phyloP scores from a whole-genome alignment of 2,329 filamentous ascomycete genomes.

The Pseudocercospora fijiensis region DNA sequence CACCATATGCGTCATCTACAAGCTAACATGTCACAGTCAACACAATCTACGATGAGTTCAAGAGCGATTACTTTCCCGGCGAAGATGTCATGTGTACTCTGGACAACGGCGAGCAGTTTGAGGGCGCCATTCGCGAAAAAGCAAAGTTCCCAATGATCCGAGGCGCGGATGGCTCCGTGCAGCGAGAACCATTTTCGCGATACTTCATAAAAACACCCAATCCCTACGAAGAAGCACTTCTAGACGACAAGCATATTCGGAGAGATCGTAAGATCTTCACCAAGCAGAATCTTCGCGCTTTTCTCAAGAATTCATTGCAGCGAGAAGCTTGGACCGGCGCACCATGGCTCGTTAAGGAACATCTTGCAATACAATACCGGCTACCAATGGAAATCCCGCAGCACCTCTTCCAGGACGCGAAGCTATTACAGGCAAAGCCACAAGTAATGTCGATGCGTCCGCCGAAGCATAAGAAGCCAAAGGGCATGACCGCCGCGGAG shows the following conservation, averaged over 20 bases:
- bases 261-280: slow-evolving; percentile 91
- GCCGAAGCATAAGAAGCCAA: slow-evolving; percentile 29
- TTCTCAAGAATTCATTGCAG: slow-evolving; percentile 91
- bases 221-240: slow-evolving; percentile 69
- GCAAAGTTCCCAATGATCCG: slow-evolving; percentile 65
- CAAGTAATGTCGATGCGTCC: slow-evolving; percentile 29
- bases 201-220: slow-evolving; percentile 74
- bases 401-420: slow-evolving; percentile 77
- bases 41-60: slow-evolving; percentile 66
- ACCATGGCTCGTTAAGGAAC: slow-evolving; percentile 89
- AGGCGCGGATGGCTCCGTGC: slow-evolving; percentile 66
- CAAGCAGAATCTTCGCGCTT: slow-evolving; percentile 88
- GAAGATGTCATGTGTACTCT: slow-evolving; percentile 76
- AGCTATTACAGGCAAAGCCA: slow-evolving; percentile 42
- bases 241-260: slow-evolving; percentile 77
- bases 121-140: slow-evolving; percentile 78
- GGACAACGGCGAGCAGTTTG: slow-evolving; percentile 60
- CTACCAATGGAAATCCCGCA: slow-evolving; percentile 84
- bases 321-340: slow-evolving; percentile 94
- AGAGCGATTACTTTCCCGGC: slow-evolving; percentile 85
- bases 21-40: slow-evolving; percentile 42
- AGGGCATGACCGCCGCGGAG: slow-evolving; percentile 25
- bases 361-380: slow-evolving; percentile 78
- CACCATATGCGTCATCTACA: background rate
- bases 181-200: slow-evolving; percentile 66